A percentile compares a stretch with the other conserved stretches of the same genome.
Evolutionary conservation across 176 grass and related monocot species (phyloP).

Genomic region (Elymus sibiricus): DNA sequence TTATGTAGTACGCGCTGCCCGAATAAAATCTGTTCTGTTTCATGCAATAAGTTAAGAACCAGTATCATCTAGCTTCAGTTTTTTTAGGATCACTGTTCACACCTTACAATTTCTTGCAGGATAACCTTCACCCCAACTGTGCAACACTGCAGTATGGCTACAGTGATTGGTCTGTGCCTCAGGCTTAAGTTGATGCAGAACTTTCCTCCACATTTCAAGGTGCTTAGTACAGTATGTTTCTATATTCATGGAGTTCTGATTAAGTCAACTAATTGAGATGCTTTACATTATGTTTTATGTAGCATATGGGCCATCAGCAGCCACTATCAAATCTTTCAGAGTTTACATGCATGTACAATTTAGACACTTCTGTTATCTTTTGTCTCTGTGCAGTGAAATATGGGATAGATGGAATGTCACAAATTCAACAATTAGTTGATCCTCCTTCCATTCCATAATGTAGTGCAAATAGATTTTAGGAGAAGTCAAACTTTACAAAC

Average conservation of each 20-base stretch:
- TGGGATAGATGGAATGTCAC: not conserved
- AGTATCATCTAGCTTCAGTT: not conserved
- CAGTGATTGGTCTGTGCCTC: slow-evolving; percentile 89
- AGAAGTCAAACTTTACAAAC: too few relatives aligned
- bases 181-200: slow-evolving; percentile 93
- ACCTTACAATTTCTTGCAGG: slow-evolving; percentile 47
- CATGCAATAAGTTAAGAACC: not conserved
- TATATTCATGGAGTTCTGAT: not conserved
- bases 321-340: not conserved
- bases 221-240: slow-evolving; percentile 23
- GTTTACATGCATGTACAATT: not conserved
- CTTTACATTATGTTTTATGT: not conserved
- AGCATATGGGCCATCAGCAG: not conserved
- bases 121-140: slow-evolving; percentile 99
- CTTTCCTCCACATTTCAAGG: slow-evolving; percentile 94
- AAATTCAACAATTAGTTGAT: not conserved
- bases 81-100: not conserved
- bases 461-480: too few relatives aligned
- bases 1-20: not conserved
- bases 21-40: not conserved
- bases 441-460: too few relatives aligned
- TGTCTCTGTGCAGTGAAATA: not conserved
- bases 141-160: slow-evolving; percentile 94
- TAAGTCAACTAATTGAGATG: not conserved
- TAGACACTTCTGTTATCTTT: not conserved